These are phyloP conservation scores for Dryas alaskensis DNA, from an alignment of 306 rosid genomes.

Conservation along the genomic window DNA sequence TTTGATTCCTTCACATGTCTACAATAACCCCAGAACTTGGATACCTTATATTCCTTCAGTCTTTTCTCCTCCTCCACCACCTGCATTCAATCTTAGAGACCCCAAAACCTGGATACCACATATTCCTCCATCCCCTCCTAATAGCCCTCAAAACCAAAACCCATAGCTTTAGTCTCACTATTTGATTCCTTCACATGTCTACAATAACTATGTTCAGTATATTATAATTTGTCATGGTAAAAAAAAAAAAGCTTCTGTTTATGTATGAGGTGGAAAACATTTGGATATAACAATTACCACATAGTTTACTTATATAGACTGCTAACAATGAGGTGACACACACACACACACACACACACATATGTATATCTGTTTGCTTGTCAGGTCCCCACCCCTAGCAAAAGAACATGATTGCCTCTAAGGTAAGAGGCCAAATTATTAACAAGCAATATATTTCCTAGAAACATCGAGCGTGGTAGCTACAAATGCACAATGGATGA, in stretches of 20 bases:
- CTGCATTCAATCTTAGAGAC: slow-evolving; percentile 40
- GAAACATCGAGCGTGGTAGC: not conserved
- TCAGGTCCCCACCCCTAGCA: not conserved
- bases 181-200: slow-evolving; percentile 11
- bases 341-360: too few species aligned
- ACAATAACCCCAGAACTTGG: slow-evolving; percentile 41
- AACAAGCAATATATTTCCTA: not conserved
- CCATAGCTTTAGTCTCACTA: slow-evolving; percentile 31
- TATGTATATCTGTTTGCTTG: not conserved
- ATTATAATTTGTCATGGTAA: not conserved
- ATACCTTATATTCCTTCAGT: slow-evolving; percentile 38
- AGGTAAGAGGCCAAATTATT: not conserved
- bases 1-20: not conserved
- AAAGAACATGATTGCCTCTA: not conserved
- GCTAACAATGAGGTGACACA: too few species aligned
- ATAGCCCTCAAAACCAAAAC: slow-evolving; percentile 28
- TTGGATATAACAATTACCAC: slow-evolving; percentile 3
- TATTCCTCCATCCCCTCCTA: slow-evolving; percentile 40
- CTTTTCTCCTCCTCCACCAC: slow-evolving; percentile 35
- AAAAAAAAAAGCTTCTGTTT: not conserved
- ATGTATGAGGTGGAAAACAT: slow-evolving; percentile 10
- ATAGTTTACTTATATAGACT: slow-evolving; percentile 1
- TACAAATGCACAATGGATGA: not conserved
- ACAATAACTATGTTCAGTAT: slow-evolving; percentile 13
- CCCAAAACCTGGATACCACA: slow-evolving; percentile 59